Base-by-base conservation (phyloP, 495 filamentous ascomycete species). In the Aspergillus mulundensis region DNA sequence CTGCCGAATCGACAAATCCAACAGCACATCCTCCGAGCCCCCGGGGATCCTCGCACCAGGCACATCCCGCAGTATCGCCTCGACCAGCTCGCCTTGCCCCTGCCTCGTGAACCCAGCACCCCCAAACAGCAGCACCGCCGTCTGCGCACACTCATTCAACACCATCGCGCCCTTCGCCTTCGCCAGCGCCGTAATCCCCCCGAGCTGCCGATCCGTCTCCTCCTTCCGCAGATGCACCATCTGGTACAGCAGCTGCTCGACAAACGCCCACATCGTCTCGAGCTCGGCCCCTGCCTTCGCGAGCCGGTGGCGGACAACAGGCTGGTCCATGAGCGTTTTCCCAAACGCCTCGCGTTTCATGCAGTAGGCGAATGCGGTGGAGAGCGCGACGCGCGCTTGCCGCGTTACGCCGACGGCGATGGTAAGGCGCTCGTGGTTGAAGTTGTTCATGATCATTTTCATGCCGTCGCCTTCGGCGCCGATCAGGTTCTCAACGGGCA, bases 381-480 rank as follows among this genome's bases (percentile, higher is more conserved):
- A 66, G 6, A 90, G 72, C 8, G 85, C 86, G 2, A 89, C 85
- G 10, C 88, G 77, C 0, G 85, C 76, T 56, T 81, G 70, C 1
- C 88, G 77, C 7, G 83, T 87, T 4, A 77, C 77, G 1, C 80
- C 80, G 23, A 90, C 80, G 7, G 83, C 72, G 49, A 90, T 86
- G 21, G 77, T 74, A 1, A 91, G 70, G 0, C 87, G 81, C 71
- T 91, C 88, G 61, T 91, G 87, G 73, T 90, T 90, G 81, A 91
- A 90, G 70, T 91, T 90, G 40, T 83, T 86, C 87, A 91, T 90
- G 58, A 90, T 82, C 61, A 88, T 85, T 36, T 72, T 77, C 85
- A 91, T 89, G 14, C 88, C 88, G 53, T 76, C 72, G 42, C 85
- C 85, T 62, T 91, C 88, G 25, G 70, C 55, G n/a, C 87, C 87